Percentiles rank a stretch among this genome's conserved stretches.
These are phyloP conservation scores for Trichoderma brevicompactum DNA, from an alignment of 2,329 filamentous ascomycete genomes.

Conservation along the genomic window DNA sequence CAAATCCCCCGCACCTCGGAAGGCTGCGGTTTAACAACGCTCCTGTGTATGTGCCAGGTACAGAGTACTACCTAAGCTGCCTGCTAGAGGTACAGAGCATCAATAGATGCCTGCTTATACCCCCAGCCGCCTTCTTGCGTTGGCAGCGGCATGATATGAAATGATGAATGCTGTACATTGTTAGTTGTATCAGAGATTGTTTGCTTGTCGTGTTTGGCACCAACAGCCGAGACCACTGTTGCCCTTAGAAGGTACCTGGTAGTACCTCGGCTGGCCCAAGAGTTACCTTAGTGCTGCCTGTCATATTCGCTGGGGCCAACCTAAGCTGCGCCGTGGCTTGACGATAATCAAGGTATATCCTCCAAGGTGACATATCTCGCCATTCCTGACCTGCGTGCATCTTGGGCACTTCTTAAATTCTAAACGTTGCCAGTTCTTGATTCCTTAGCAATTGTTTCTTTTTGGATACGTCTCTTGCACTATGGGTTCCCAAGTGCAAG, in stretches of 20 bases:
- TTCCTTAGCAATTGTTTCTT: background rate
- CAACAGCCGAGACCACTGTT: background rate
- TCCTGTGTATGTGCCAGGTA: no score
- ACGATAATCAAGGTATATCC: background rate
- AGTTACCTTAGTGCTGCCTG: background rate
- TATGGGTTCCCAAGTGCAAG: constrained; percentile 46
- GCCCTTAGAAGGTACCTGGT: background rate
- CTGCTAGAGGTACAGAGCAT: background rate
- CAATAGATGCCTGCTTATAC: background rate
- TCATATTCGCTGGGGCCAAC: no score
- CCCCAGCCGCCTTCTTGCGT: no score
- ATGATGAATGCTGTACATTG: no score
- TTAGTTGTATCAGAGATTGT: background rate
- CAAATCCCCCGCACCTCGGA: constrained; percentile 13
- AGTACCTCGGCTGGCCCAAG: background rate
- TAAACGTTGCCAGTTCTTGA: background rate
- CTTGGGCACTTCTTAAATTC: background rate
- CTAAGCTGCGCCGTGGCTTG: constrained; percentile 7
- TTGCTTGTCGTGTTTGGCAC: background rate
- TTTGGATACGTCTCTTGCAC: constrained; percentile 10
- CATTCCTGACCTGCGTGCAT: background rate
- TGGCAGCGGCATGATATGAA: no score
- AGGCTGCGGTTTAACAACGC: background rate
- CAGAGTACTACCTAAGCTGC: no score
- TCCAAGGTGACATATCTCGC: constrained; percentile 10